Base-by-base conservation (phyloP, 805 yeast species). In the Kodamaea neixiangensis region DNA sequence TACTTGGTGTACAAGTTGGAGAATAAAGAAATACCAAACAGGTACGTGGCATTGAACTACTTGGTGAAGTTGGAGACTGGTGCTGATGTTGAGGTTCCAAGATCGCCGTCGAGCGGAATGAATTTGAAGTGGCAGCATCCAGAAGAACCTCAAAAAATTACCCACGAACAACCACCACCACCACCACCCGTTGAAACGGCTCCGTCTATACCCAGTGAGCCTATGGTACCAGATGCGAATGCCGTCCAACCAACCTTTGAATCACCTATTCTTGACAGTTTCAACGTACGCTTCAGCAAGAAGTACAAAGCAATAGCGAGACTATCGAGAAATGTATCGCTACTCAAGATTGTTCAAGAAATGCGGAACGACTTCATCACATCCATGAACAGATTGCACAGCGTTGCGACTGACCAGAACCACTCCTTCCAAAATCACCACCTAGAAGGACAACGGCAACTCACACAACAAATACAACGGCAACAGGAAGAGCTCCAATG, bases 11-110 rank as follows among this genome's bases (percentile, higher is more conserved):
- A 55, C 48, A 48, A 48, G 14, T 45, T 55, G 31, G 31, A 44
- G 22, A 53, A 47, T 48, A 55, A 52, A 42, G 58, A 55, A 15
- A 55, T 55, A 7, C 58, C 58, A 29, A 49, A 55, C 37, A 38
- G 58, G 3, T 52, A 44, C 17, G 33, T 55, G 10, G 58, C 58
- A 11, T 43, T 53, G 47, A 53, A 53, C 43, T 55, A 47, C 31
- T 53, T 55, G 50, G 46, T 50, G 7, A 49, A 49, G 46, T 46
- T 50, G 48, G 58, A 52, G 46, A 48, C 49, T 9, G 54, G 52
- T 3, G 17, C 31, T 5, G 31, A 25, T 25, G 10, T 3, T 3
- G 31, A 25, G 3, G 3, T 25, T 25, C 31, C 5, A 25, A 25
- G 31, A 25, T 25, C 31, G 7, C 31, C 31, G 11, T 3, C 31